Percentiles rank a stretch among this genome's conserved stretches.
Conservation (phyloP, 2,329 filamentous ascomycete genomes). For the Colletotrichum sp. region DNA sequence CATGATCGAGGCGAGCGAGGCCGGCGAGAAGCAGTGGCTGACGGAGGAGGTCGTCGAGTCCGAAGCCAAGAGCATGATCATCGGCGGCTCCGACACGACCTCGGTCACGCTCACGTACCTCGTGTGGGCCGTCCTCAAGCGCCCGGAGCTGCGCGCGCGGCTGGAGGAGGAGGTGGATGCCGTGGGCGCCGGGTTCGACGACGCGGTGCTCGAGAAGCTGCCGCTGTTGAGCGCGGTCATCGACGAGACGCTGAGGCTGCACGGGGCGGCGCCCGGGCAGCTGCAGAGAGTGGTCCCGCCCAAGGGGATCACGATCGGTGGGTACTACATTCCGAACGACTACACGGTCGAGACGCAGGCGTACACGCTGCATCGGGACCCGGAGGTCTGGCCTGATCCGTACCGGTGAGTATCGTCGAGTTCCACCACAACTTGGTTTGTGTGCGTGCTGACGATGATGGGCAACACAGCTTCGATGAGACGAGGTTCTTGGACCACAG, state of each 20-base stretch:
- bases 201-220: slow-evolving; percentile 37
- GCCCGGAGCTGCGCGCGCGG: slow-evolving; percentile 29
- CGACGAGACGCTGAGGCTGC: slow-evolving; percentile 48
- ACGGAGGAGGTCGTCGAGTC: slow-evolving; percentile 34
- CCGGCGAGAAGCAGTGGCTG: neutral
- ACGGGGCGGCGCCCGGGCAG: slow-evolving; percentile 40
- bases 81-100: slow-evolving; percentile 58
- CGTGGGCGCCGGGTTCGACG: slow-evolving; percentile 26
- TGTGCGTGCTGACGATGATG: neutral
- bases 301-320: slow-evolving; percentile 41
- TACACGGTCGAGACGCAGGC: slow-evolving; percentile 44
- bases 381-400: slow-evolving; percentile 43
- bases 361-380: slow-evolving; percentile 50
- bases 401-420: slow-evolving; percentile 18
- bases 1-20: neutral
- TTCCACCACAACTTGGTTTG: no score
- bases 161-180: slow-evolving; percentile 38
- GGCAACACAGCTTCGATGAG: neutral
- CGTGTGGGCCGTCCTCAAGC: slow-evolving; percentile 40
- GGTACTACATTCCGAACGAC: slow-evolving; percentile 42
- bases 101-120: slow-evolving; percentile 54
- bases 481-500: neutral
- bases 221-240: slow-evolving; percentile 46
- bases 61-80: slow-evolving; percentile 48
- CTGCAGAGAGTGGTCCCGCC: slow-evolving; percentile 44